These are phyloP conservation scores for Boletus rex-veris DNA, from an alignment of 768 basidiomycete species.

Conservation along the genomic window DNA sequence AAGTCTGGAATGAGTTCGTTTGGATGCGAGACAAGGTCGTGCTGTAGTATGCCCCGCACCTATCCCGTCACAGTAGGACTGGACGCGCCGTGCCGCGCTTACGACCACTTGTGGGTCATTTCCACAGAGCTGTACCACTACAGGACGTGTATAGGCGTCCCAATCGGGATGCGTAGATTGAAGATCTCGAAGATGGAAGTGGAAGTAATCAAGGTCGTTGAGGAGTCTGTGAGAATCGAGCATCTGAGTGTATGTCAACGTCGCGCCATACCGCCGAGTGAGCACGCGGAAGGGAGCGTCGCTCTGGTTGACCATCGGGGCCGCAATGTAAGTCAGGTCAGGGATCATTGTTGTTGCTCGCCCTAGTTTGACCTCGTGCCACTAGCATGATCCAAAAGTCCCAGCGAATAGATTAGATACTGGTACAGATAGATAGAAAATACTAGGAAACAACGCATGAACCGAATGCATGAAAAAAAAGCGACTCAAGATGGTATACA, in stretches of 20 bases:
- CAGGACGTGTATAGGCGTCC: conserved; percentile 38
- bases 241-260: conserved; percentile 77
- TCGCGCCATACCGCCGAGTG: conserved; percentile 59
- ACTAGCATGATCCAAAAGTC: not conserved
- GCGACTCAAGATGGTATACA: conserved; percentile 20
- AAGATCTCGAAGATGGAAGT: conserved; percentile 60
- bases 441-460: not conserved
- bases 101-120: conserved; percentile 63
- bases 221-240: conserved; percentile 59
- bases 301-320: conserved; percentile 80
- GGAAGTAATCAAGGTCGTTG: conserved; percentile 60
- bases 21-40: not conserved
- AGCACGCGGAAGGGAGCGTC: conserved; percentile 72
- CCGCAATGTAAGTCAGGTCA: conserved; percentile 46
- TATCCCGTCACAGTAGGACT: conserved; percentile 63
- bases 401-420: conserved; percentile 16
- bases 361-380: no score
- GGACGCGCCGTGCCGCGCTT: conserved; percentile 55
- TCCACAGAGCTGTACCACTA: conserved; percentile 73
- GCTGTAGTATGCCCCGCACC: conserved; percentile 38
- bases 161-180: conserved; percentile 15
- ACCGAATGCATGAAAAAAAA: not conserved
- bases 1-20: conserved; percentile 46
- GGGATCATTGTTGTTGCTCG: conserved; percentile 12
- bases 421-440: conserved; percentile 17